Evolutionary conservation across 2,329 filamentous ascomycete species (phyloP).

Genomic region (Claviceps sp.): DNA sequence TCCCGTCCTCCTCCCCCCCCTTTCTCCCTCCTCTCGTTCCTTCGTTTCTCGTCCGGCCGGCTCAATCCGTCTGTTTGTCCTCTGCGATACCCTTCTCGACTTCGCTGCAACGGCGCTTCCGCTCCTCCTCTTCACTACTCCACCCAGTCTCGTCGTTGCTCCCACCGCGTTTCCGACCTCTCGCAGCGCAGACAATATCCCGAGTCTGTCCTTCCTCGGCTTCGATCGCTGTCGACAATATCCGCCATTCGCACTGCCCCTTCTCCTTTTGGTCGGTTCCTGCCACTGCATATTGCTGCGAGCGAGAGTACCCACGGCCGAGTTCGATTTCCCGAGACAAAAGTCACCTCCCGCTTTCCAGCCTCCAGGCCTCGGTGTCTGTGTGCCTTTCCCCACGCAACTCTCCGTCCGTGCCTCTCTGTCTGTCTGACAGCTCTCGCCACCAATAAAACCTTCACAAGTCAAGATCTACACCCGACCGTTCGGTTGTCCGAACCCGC

Average conservation of each 20-base stretch:
- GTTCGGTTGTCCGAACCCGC: neutral
- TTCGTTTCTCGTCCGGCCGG: neutral
- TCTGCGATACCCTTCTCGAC: conserved; percentile 3
- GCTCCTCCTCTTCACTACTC: neutral
- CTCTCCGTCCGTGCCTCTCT: neutral
- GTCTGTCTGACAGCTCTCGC: neutral
- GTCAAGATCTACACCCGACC: neutral
- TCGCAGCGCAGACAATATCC: neutral
- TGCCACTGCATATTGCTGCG: neutral
- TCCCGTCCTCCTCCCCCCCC: neutral
- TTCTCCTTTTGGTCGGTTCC: neutral
- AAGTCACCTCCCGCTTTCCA: neutral
- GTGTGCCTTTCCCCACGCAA: neutral
- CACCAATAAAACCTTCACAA: neutral
- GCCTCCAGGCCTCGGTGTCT: conserved; percentile 1
- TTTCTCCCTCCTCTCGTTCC: neutral
- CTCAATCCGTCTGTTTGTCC: neutral
- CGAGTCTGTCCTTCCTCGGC: conserved; percentile 2
- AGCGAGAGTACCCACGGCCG: neutral
- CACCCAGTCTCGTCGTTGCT: conserved; percentile 2
- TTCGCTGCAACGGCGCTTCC: neutral
- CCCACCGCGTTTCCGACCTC: neutral
- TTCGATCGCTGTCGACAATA: neutral
- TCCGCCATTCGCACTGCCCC: neutral
- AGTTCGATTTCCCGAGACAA: conserved; percentile 1